Evolutionary conservation across 2,329 filamentous ascomycete genomes (phyloP), one percentile per base, ranked within the genome.

Genomic region (Sclerotinia spermophila): DNA sequence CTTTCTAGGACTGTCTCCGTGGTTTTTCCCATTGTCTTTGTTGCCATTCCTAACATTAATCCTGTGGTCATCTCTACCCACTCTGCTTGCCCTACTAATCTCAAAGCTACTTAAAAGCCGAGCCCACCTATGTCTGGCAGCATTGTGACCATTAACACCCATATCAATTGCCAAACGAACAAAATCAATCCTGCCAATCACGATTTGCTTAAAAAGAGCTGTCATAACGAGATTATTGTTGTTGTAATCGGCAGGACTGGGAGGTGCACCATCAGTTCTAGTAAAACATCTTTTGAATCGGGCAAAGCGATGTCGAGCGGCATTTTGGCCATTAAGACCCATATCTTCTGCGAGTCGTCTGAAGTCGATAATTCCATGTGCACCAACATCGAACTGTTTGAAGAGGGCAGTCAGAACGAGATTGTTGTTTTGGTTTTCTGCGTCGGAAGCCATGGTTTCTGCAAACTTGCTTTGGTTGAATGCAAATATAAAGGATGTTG

Each of bases 371-470:
- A 24, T 38, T 5, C 45, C 33, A 15, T 27, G 35, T 15, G 45
- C 45, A 5, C 62, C 45, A 13, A 53, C n/a, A 42, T 53, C 62
- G 5, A 65, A 40, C 10, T 65, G 62, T 30, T 53, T 53, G n/a
- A 65, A 65, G n/a, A 65, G 62, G 11, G 62, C 62, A 5, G 24
- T 30, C 3, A 65, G 62, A 15, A 65, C 62, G 45, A 66, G 62
- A 38, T 40, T 66, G 35, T 53, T 66, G n/a, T 66, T 53, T 30
- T 30, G 45, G 2, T 15, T 53, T 30, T 53, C 33, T 53, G 62
- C 45, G 13, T 45, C 15, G n/a, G 45, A 15, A 17, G 35, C 17
- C 62, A 55, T 66, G 17, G 17, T 66, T 30, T 7, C 15, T 27
- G 15, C n/a, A 35, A 10, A 21, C 17, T 65, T 3, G 35, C 24